phyloP scores from a whole-genome alignment of 768 basidiomycete species.

The Leccinum aurantiacum region DNA sequence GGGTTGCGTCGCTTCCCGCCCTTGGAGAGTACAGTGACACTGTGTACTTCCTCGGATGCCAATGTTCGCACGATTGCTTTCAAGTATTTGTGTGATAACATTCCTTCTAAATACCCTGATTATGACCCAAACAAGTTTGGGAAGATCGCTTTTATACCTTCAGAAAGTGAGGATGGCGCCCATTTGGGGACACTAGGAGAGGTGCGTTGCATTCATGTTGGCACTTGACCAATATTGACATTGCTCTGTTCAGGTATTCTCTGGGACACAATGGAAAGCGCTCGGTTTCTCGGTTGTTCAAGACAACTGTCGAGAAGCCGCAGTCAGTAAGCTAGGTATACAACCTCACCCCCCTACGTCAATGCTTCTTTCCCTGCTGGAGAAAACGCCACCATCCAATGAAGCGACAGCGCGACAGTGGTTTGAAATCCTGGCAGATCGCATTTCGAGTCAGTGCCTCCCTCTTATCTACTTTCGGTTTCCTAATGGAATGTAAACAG shows the following conservation, averaged over 20 bases:
- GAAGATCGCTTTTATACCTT: constrained; percentile 76
- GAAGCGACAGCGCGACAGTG: constrained; percentile 56
- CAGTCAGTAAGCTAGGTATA: constrained; percentile 64
- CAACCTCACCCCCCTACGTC: constrained; percentile 64
- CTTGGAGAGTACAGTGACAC: constrained; percentile 58
- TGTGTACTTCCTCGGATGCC: constrained; percentile 61
- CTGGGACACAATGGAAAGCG: constrained; percentile 60
- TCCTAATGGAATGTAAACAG: constrained; percentile 34
- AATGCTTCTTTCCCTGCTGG: constrained; percentile 57
- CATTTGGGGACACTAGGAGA: constrained; percentile 64
- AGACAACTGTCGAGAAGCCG: constrained; percentile 50
- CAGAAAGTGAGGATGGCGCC: constrained; percentile 50
- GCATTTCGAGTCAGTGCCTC: constrained; percentile 51
- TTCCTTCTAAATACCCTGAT: constrained; percentile 54
- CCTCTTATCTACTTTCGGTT: background rate
- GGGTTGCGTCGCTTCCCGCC: constrained; percentile 71
- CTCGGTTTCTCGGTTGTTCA: constrained; percentile 79
- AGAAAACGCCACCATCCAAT: constrained; percentile 56
- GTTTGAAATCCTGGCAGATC: constrained; percentile 68
- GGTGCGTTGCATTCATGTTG: constrained; percentile 35
- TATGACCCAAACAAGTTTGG: constrained; percentile 58
- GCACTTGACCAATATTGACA: background rate
- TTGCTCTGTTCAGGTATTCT: constrained; percentile 56
- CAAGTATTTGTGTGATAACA: constrained; percentile 80
- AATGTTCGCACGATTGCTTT: constrained; percentile 61